Conservation (phyloP, 2,329 filamentous ascomycete species). For the Penicillium brevicompactum region DNA sequence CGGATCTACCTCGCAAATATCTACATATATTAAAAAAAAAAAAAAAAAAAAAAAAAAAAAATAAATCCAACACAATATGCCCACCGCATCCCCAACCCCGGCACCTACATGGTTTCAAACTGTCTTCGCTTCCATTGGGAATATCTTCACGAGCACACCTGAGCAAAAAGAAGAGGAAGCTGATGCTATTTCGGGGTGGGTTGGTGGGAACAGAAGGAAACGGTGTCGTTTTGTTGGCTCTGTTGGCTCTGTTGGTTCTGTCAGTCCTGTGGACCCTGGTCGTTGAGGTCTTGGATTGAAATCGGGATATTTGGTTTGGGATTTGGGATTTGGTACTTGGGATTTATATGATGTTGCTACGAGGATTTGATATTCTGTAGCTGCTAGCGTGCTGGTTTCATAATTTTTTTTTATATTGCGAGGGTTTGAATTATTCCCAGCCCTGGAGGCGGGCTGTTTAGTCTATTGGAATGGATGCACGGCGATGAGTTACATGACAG, state of each 20-base stretch:
- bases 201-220: conserved; percentile 16
- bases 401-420: too few species aligned
- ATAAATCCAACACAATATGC: neutral
- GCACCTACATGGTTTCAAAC: conserved; percentile 12
- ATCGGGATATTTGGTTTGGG: neutral
- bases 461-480: too few species aligned
- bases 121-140: conserved; percentile 13
- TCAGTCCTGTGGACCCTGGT: conserved; percentile 6
- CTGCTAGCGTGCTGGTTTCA: too few species aligned
- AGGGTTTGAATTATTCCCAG: too few species aligned
- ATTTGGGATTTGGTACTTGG: neutral
- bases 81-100: neutral
- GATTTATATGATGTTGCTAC: too few species aligned
- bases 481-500: too few species aligned
- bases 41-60: too few species aligned
- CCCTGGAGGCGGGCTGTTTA: too few species aligned
- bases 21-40: too few species aligned
- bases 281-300: conserved; percentile 6
- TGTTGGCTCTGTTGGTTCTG: conserved; percentile 12
- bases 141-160: conserved; percentile 7
- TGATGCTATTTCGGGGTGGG: conserved; percentile 24
- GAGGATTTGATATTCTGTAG: too few species aligned
- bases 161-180: conserved; percentile 11
- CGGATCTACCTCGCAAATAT: too few species aligned
- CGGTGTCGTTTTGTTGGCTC: conserved; percentile 24